These are phyloP conservation scores for Psilocybe cubensis DNA, from an alignment of 768 basidiomycete species.

Conservation along the genomic window DNA sequence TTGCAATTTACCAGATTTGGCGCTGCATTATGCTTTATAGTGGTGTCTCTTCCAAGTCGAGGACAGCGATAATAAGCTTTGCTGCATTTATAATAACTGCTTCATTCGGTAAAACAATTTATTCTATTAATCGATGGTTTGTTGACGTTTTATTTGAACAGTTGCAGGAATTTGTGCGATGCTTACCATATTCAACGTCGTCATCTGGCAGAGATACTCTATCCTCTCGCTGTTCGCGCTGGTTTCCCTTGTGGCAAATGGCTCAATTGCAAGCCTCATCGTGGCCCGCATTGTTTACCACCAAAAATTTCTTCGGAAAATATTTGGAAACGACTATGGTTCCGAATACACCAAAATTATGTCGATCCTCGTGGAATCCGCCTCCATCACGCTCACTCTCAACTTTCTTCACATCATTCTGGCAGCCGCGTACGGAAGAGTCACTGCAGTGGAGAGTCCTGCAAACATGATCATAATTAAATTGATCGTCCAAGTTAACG, in stretches of 20 bases:
- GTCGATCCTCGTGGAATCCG: constrained; percentile 15
- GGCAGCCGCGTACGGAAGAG: not conserved
- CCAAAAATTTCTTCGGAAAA: not conserved
- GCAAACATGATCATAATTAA: constrained; percentile 5
- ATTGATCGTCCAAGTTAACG: constrained; percentile 6
- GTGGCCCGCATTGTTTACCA: constrained; percentile 9
- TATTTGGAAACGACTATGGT: constrained; percentile 1
- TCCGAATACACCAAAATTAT: constrained; percentile 7
- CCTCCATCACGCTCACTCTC: not conserved
- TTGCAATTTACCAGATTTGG: constrained; percentile 6
- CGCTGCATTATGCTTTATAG: constrained; percentile 11
- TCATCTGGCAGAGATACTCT: constrained; percentile 7
- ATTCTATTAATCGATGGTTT: not conserved
- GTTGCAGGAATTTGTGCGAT: constrained; percentile 5
- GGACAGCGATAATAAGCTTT: not conserved
- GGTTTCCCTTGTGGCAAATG: constrained; percentile 1
- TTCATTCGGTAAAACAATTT: constrained; percentile 4
- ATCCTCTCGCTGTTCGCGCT: constrained; percentile 6
- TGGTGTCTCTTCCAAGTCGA: not conserved
- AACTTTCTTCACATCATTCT: constrained; percentile 2
- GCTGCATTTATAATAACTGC: not conserved
- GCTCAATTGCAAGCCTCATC: constrained; percentile 1
- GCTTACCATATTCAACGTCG: not conserved
- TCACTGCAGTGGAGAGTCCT: not conserved
- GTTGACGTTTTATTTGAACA: not conserved